These are phyloP conservation scores for Fusarium concolor DNA, from an alignment of 2,329 filamentous ascomycete genomes.

Conservation along the genomic window DNA sequence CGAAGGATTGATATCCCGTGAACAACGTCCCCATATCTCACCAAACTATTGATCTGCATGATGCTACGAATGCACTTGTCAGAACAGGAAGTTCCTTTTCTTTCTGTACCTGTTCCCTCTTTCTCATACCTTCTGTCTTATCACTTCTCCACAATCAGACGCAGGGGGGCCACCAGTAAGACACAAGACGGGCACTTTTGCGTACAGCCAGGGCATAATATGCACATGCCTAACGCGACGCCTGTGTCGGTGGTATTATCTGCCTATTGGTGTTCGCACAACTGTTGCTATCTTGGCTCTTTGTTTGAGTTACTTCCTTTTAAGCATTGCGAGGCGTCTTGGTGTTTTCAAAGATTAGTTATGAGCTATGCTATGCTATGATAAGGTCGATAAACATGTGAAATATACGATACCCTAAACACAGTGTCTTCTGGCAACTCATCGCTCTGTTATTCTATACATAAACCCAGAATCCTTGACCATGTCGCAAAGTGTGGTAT, in stretches of 20 bases:
- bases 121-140: not conserved
- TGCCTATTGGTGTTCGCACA: not conserved
- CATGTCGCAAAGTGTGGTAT: not conserved
- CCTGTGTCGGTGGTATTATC: not conserved
- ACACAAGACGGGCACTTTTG: slow-evolving; percentile 10
- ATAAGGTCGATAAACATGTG: slow-evolving; percentile 15
- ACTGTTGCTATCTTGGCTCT: not conserved
- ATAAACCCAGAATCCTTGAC: not conserved
- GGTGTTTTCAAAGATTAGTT: slow-evolving; percentile 2
- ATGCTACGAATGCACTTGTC: slow-evolving; percentile 13
- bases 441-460: not conserved
- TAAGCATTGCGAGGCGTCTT: slow-evolving; percentile 38
- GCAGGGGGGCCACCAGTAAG: slow-evolving; percentile 1
- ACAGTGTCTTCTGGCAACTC: not conserved
- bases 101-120: not conserved
- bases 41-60: slow-evolving; percentile 17
- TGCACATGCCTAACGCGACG: not conserved
- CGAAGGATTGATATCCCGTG: slow-evolving; percentile 1
- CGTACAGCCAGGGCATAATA: not conserved
- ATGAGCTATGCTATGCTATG: slow-evolving; percentile 2
- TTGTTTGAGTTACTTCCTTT: not conserved
- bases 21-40: slow-evolving; percentile 3
- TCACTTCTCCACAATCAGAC: not conserved
- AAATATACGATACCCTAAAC: slow-evolving; percentile 4
- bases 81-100: not conserved